These are phyloP conservation scores for Corinectria fuckeliana DNA, from an alignment of 2,329 filamentous ascomycete species.

Conservation along the genomic window DNA sequence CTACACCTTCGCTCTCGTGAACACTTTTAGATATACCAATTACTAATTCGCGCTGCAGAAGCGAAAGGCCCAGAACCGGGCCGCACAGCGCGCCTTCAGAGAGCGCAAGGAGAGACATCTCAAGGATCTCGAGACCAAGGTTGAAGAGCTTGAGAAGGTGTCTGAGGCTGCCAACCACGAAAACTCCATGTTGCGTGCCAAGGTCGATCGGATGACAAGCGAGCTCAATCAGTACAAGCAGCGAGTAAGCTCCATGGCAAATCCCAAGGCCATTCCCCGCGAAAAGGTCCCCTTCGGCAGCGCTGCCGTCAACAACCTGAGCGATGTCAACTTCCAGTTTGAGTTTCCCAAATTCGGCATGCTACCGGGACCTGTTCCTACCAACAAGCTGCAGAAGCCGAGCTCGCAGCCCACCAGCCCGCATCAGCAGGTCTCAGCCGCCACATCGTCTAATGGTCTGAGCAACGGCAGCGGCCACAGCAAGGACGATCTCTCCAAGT, in stretches of 20 bases:
- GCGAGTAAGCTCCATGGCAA: conserved; percentile 69
- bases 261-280: conserved; percentile 45
- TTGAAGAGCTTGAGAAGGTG: conserved; percentile 78
- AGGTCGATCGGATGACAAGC: conserved; percentile 84
- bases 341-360: conserved; percentile 95
- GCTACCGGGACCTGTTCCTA: conserved; percentile 58
- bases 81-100: conserved; percentile 90
- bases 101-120: conserved; percentile 94
- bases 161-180: conserved; percentile 85
- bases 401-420: conserved; percentile 44
- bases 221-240: conserved; percentile 93
- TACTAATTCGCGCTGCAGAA: conserved; percentile 62
- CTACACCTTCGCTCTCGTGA: not conserved
- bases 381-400: conserved; percentile 36
- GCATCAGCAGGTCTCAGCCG: conserved; percentile 29
- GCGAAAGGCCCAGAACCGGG: conserved; percentile 93
- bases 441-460: conserved; percentile 42
- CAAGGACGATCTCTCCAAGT: conserved; percentile 61
- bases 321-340: conserved; percentile 87
- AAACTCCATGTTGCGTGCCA: conserved; percentile 81
- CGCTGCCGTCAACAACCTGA: conserved; percentile 63
- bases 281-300: conserved; percentile 51
- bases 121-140: conserved; percentile 82
- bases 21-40: not conserved
- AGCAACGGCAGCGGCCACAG: conserved; percentile 31